Evolutionary conservation across 768 basidiomycete genomes (phyloP), one percentile per base, ranked within the genome.

Genomic region (Naganishia vishniacii): DNA sequence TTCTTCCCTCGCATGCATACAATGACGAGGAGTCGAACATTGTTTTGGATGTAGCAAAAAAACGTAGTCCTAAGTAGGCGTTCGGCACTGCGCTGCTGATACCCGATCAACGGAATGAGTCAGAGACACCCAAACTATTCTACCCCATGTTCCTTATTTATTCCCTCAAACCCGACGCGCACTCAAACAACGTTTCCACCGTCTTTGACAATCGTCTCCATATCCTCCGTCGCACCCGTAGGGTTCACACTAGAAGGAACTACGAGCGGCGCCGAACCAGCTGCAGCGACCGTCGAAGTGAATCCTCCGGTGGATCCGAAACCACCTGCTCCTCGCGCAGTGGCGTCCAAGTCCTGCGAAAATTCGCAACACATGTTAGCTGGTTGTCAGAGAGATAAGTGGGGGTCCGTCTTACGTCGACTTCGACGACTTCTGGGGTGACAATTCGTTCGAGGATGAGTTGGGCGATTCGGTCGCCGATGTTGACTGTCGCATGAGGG

Each of bases 381-480:
- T 7, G 32, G 12, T 7, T 7, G 11, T 47, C 31, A 23, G 46
- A 41, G 41, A n/a, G 25, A 1, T n/a, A 34, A 65, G 62, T 23
- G 11, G 51, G 23, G 18, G 41, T 16, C n/a, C 13, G 23, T 29
- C 48, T 28, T 49, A 89, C 91, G 58, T 88, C 80, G 26, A 98
- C 94, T 79, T 94, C 93, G 16, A 86, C 72, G 16, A 94, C 83
- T 2, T 86, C 87, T 0, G 94, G 90, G 3, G 86, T 91, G 66
- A 85, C 84, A 68, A 98, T 95, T 65, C 82, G 85, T 74, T 99
- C 94, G 59, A 98, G 80, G 67, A 99, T 89, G 32, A 98, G 82
- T 72, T 99, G 95, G 1, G 95, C 95, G 68, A 99, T 81, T n/a
- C 95, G 85, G 71, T 99, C 95, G 6, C 94, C 93, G 75, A 88